Base-by-base conservation (phyloP, 148 eudicot genomes). In the Fagopyrum tataricum region DNA sequence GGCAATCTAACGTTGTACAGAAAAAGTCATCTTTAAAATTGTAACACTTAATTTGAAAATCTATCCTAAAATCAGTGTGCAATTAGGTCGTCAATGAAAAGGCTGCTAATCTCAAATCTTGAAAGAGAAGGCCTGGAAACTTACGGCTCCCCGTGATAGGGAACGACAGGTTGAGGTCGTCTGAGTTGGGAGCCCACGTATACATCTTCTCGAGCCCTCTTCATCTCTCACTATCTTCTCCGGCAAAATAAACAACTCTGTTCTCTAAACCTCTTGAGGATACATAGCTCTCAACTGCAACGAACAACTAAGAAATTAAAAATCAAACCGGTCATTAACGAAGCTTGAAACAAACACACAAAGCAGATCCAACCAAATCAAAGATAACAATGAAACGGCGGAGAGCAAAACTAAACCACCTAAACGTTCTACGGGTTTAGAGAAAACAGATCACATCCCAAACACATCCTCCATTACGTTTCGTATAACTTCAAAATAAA, bases 191-290 rank as follows among this genome's bases (percentile, higher is more conserved):
- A 70, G 72, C 72, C 72, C 52, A 46, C 72, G 51, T 43, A 15
- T 17, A 70, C 72, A 70, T 70, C 72, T 12, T 70, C 52, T 70
- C 72, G 52, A 70, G 72, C 72, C 72, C 72, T 70, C 72, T 70
- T 70, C 72, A 70, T 70, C 72, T 70, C 72, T 70, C 69, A 14
- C 42, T 62, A 37, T 64, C 69, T 64, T 64, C 69, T 37, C 69
- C 9, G 18, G 7, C n/a, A 64, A 61, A 64, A 23, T 31, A 0
- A 64, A 1, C 18, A 39, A 64, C 69, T 64, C 20, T 64, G 5
- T 14, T 64, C 12, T 64, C 69, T 31, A 62, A 12, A 64, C 69
- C 69, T 64, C 69, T 64, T 64, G 43, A 37, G 37, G 26, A 64
- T 31, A 14, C 69, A 64, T 64, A 37, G 69, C 69, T 64, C 13